These are phyloP conservation scores for Neofusicoccum umdonicola DNA, from an alignment of 2,329 filamentous ascomycete species.

Conservation along the genomic window DNA sequence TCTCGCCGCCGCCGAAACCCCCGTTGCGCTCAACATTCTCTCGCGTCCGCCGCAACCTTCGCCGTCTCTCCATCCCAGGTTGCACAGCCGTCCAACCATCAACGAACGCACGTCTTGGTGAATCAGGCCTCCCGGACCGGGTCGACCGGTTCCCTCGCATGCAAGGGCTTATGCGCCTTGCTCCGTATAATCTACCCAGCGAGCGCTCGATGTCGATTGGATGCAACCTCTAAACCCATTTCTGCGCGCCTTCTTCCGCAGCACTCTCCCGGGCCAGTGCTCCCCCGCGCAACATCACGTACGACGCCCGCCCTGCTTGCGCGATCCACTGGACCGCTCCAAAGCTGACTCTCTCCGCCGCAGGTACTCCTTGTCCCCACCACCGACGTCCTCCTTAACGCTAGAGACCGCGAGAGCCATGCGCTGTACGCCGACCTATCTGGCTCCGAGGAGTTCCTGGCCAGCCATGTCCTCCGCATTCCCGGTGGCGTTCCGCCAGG, in stretches of 20 bases:
- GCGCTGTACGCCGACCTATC: constrained; percentile 75
- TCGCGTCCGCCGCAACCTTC: not conserved
- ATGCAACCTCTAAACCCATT: constrained; percentile 99
- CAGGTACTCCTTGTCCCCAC: constrained; percentile 85
- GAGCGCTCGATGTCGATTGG: constrained; percentile 51
- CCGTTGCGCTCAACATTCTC: constrained; percentile 1
- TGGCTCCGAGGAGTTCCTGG: constrained; percentile 88
- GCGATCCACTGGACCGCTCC: constrained; percentile 16
- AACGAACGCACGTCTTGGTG: constrained; percentile 5
- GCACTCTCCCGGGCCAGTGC: constrained; percentile 87
- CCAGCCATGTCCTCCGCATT: constrained; percentile 92
- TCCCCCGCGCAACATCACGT: constrained; percentile 84
- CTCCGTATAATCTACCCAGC: not conserved
- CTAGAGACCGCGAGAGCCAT: constrained; percentile 83
- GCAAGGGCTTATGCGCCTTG: constrained; percentile 17
- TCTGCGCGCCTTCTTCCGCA: constrained; percentile 97
- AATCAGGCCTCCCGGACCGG: constrained; percentile 9
- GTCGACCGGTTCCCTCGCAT: constrained; percentile 14
- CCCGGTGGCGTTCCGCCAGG: constrained; percentile 54
- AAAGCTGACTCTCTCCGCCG: not conserved
- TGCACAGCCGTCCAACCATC: not conserved
- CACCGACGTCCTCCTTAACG: constrained; percentile 85
- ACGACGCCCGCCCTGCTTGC: constrained; percentile 26
- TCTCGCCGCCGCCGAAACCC: not conserved
- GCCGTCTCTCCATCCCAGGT: constrained; percentile 2